Conservation (phyloP, 2,329 filamentous ascomycete genomes). For the Talaromyces rugulosus region DNA sequence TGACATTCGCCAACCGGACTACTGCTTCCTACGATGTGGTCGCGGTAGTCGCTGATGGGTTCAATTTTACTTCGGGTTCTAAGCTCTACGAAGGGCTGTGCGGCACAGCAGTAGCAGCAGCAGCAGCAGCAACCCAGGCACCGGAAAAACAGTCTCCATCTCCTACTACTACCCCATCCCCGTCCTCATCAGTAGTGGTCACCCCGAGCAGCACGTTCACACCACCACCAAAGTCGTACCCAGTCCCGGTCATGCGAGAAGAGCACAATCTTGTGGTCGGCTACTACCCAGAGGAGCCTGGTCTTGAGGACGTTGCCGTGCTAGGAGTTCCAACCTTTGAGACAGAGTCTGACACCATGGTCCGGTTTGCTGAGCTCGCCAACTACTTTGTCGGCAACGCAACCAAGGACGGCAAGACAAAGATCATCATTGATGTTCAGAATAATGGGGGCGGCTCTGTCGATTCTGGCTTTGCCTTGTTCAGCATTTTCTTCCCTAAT, state of each 20-base stretch:
- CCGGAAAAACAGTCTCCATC: neutral
- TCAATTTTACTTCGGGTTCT: neutral
- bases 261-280: constrained; percentile 35
- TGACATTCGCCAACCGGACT: constrained; percentile 6
- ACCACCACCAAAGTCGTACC: constrained; percentile 7
- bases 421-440: constrained; percentile 61
- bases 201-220: neutral
- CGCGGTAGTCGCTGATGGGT: neutral
- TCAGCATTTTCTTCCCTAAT: constrained; percentile 52
- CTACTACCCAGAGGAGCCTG: constrained; percentile 41
- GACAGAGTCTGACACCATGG: constrained; percentile 2
- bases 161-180: neutral
- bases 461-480: constrained; percentile 46
- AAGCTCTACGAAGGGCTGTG: neutral
- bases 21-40: neutral
- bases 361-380: constrained; percentile 17
- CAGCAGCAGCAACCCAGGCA: neutral
- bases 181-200: neutral
- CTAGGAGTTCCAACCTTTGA: constrained; percentile 33
- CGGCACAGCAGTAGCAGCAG: neutral
- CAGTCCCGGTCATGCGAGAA: constrained; percentile 13
- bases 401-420: constrained; percentile 48
- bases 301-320: constrained; percentile 43
- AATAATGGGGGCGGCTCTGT: constrained; percentile 57
- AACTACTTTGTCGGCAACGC: constrained; percentile 24